These are phyloP conservation scores for Mortierella sp. DNA, from an alignment of 371 early-diverging fungal genomes.

Conservation along the genomic window DNA sequence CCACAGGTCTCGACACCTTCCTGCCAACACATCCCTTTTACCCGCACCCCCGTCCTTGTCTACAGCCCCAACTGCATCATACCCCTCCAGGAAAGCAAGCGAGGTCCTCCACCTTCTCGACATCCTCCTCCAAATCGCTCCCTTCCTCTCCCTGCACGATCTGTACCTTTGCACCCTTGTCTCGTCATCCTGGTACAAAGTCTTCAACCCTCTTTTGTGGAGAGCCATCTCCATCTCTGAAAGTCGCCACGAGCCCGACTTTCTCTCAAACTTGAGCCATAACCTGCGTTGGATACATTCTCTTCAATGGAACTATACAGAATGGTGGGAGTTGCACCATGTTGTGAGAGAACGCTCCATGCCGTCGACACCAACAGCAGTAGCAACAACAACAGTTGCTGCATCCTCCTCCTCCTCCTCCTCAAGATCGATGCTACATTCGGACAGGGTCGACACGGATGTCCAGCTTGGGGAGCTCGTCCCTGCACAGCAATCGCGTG, in stretches of 20 bases:
- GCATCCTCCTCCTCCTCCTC: too few relatives aligned
- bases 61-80: neutral
- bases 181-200: constrained; percentile 7
- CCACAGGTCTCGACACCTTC: too few relatives aligned
- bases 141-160: constrained; percentile 3
- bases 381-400: neutral
- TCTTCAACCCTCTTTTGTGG: constrained; percentile 18
- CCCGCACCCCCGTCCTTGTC: neutral
- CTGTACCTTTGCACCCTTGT: constrained; percentile 19
- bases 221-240: constrained; percentile 16
- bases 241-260: constrained; percentile 10
- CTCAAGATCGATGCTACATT: neutral
- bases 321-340: constrained; percentile 30
- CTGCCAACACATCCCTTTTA: neutral
- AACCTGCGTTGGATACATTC: constrained; percentile 9
- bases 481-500: too few relatives aligned
- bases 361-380: neutral
- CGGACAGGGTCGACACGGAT: neutral
- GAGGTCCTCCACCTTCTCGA: constrained; percentile 5
- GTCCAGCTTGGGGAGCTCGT: too few relatives aligned
- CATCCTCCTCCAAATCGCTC: constrained; percentile 20
- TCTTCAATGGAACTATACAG: constrained; percentile 22
- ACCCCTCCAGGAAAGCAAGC: neutral
- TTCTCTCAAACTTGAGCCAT: constrained; percentile 2
- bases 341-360: constrained; percentile 5